Evolutionary conservation across 208 protist species (phyloP), one percentile per base, ranked within the genome.

Genomic region (Trypanosomatidae sp.): DNA sequence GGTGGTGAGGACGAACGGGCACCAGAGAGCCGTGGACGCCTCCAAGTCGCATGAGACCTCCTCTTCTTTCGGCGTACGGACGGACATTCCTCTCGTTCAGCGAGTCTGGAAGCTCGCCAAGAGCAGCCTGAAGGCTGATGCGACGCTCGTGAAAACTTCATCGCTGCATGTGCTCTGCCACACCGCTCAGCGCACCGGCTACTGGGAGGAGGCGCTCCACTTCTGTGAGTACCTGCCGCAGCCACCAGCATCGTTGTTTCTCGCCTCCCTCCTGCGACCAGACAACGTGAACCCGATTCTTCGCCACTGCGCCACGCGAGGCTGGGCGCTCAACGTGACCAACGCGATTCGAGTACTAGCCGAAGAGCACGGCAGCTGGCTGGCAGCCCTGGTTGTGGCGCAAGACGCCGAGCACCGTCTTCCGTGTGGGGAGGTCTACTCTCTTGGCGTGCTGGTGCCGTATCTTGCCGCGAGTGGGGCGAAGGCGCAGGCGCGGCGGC

Each of bases 121-220:
- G 43, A 59, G 70, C 2, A 84, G 82, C 60, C 64, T 95, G 58
- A 30, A 68, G 12, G 78, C 85, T 56, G 74, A 91, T 59, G 52
- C 86, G n/a, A 60, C 75, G 12, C 76, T 90, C 22, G 87, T 93
- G 62, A 81, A 77, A 69, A 73, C 84, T 13, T 83, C 86, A 3
- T 93, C 91, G 58, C 69, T 96, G 28, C 76, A 83, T 55, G 82
- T 96, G 55, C 76, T 96, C 65, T 92, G 89, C 76, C 83, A 96
- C 77, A 81, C 83, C 13, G 84, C 91, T n/a, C 89, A 93, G 65
- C 83, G 86, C n/a, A 64, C 78, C n/a, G 85, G 88, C 62, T 82
- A 88, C 43, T 96, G 91, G 89, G 41, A 82, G 44, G 85, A 82
- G 46, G 91, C 91, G 53, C 70, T 96, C 67, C 66, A 83, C n/a